phyloP scores from a whole-genome alignment of 371 early-diverging fungal species.

The Rhizomucor pusillus region DNA sequence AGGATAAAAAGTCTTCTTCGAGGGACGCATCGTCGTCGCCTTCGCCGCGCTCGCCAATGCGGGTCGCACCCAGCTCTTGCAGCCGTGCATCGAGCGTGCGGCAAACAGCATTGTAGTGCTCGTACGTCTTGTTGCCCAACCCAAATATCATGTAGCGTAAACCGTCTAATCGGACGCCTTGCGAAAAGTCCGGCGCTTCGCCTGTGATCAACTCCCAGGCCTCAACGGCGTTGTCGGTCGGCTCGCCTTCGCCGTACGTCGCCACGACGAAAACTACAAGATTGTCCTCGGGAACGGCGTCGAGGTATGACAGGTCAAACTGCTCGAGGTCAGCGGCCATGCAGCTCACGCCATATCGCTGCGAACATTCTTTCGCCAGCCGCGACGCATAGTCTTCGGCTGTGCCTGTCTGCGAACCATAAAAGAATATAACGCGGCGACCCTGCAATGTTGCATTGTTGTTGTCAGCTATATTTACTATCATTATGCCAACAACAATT shows the following conservation, averaged over 20 bases:
- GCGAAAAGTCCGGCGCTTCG: constrained; percentile 63
- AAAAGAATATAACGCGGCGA: constrained; percentile 70
- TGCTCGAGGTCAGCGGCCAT: constrained; percentile 80
- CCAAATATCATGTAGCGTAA: constrained; percentile 83
- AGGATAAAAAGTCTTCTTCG: constrained; percentile 89
- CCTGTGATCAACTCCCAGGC: constrained; percentile 68
- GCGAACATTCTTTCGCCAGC: constrained; percentile 72
- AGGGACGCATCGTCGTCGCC: constrained; percentile 92
- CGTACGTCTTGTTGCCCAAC: constrained; percentile 94
- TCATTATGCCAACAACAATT: neutral
- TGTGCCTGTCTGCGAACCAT: constrained; percentile 93
- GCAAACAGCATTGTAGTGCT: constrained; percentile 82
- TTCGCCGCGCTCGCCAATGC: constrained; percentile 78
- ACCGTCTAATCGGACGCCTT: constrained; percentile 43
- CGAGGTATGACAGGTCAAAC: constrained; percentile 74
- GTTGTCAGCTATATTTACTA: neutral
- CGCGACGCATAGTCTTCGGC: constrained; percentile 91
- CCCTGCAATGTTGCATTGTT: constrained; percentile 21
- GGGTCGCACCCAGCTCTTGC: constrained; percentile 65
- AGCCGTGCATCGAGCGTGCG: constrained; percentile 65
- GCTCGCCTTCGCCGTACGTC: constrained; percentile 86
- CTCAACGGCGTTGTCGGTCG: constrained; percentile 82
- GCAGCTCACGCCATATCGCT: constrained; percentile 64
- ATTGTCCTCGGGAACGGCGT: constrained; percentile 51
- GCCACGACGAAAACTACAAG: constrained; percentile 79